Conservation (phyloP, 2,329 filamentous ascomycete genomes). For the Colletotrichum shisoi region DNA sequence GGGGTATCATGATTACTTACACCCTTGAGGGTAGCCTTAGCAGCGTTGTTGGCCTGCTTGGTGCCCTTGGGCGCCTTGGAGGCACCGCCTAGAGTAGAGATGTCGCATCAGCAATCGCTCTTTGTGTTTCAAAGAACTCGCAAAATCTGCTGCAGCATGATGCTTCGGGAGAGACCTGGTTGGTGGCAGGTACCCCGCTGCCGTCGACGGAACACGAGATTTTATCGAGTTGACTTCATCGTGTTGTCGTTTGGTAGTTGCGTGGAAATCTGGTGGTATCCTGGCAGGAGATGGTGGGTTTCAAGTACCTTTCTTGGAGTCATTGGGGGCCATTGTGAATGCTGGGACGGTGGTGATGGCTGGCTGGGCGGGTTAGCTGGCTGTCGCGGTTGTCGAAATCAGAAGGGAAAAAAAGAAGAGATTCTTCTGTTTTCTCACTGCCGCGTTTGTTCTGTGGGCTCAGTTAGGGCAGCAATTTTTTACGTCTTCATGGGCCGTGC, state of each 20-base stretch:
- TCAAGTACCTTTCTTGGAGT: conserved; percentile 52
- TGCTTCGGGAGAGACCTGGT: conserved; percentile 49
- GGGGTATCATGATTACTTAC: conserved; percentile 65
- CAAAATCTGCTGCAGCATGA: conserved; percentile 79
- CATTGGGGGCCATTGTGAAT: conserved; percentile 52
- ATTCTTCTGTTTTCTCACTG: conserved; percentile 7
- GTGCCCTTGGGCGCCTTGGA: conserved; percentile 65
- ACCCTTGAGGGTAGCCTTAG: conserved; percentile 95
- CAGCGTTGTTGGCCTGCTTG: conserved; percentile 92
- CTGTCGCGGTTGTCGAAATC: conserved; percentile 32
- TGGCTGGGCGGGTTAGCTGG: conserved; percentile 40
- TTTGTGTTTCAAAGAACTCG: conserved; percentile 67
- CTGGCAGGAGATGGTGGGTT: not conserved
- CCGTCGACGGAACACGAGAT: conserved; percentile 35
- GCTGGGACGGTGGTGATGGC: conserved; percentile 40
- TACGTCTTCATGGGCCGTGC: conserved; percentile 6
- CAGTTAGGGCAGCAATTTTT: conserved; percentile 30
- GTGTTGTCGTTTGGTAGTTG: conserved; percentile 8
- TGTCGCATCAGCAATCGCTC: conserved; percentile 76
- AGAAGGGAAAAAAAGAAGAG: conserved; percentile 4
- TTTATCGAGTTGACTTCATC: conserved; percentile 31
- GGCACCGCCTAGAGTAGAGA: conserved; percentile 61
- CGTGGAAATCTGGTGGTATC: not conserved
- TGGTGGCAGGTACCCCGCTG: conserved; percentile 22
- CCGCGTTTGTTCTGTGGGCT: conserved; percentile 31